Conservation (phyloP, 352 stramenopile genomes). For the Globisporangium megalacanthum region DNA sequence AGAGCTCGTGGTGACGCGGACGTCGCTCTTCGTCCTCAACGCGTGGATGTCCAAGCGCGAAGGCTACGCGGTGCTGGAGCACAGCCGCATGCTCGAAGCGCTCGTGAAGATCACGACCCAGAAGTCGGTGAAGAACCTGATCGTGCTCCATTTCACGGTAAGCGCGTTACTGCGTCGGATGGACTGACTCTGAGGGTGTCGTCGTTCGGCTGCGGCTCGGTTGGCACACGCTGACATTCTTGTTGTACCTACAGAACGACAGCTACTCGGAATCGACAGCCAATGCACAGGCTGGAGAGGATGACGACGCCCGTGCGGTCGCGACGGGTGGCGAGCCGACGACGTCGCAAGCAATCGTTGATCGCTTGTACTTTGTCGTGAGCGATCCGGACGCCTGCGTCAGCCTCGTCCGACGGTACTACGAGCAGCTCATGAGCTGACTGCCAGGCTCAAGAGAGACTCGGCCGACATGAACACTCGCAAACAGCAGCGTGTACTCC, state of each 20-base stretch:
- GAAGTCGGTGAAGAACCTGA: conserved; percentile 48
- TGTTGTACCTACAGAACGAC: conserved; percentile 2
- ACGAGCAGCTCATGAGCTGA: conserved; percentile 13
- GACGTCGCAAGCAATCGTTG: not conserved
- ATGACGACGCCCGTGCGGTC: not conserved
- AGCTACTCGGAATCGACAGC: conserved; percentile 2
- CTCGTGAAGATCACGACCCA: conserved; percentile 52
- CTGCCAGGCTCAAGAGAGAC: not conserved
- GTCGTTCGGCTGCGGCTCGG: not conserved
- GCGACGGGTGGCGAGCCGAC: not conserved
- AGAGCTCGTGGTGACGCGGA: conserved; percentile 64
- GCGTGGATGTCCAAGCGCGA: conserved; percentile 34
- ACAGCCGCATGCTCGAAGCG: conserved; percentile 42
- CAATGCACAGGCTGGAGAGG: not conserved
- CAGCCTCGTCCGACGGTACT: conserved; percentile 13
- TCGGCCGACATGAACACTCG: not conserved
- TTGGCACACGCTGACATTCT: not conserved
- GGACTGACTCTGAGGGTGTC: not conserved
- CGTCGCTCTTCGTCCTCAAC: conserved; percentile 40
- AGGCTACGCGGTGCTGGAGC: conserved; percentile 53
- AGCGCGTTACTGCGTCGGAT: not conserved
- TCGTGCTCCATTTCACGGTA: conserved; percentile 79
- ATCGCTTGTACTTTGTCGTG: conserved; percentile 14
- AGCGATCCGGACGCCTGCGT: conserved; percentile 14
- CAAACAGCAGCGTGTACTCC: not conserved